Conservation (phyloP, 495 filamentous ascomycete genomes). For the Venustampulla echinocandica region DNA sequence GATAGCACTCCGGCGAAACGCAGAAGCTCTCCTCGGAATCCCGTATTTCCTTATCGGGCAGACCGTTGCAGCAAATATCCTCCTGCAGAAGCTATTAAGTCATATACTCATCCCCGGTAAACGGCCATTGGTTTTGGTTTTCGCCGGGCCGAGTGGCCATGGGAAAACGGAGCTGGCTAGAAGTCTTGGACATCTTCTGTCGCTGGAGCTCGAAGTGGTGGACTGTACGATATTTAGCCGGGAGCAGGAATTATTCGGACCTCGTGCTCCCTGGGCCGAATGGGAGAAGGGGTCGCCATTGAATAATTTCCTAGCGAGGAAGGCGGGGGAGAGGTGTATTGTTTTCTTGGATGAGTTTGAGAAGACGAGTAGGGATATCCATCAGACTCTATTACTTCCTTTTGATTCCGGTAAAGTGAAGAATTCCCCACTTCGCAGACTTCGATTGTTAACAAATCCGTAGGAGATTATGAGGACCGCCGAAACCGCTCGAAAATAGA, state of each 20-base stretch:
- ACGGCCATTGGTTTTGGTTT: slow-evolving; percentile 33
- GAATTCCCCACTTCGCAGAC: background rate
- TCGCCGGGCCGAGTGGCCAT: slow-evolving; percentile 43
- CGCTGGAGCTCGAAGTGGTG: slow-evolving; percentile 30
- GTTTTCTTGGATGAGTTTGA: slow-evolving; percentile 54
- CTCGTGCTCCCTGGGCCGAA: slow-evolving; percentile 27
- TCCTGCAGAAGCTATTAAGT: slow-evolving; percentile 28
- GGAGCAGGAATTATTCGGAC: slow-evolving; percentile 41
- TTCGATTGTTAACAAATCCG: background rate
- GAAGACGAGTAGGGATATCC: slow-evolving; percentile 38
- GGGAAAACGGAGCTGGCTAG: slow-evolving; percentile 44
- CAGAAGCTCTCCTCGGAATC: slow-evolving; percentile 31
- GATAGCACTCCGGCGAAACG: slow-evolving; percentile 26
- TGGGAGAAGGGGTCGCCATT: slow-evolving; percentile 33
- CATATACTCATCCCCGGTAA: slow-evolving; percentile 22
- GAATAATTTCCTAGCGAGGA: slow-evolving; percentile 45
- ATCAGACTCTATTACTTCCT: slow-evolving; percentile 33
- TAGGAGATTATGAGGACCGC: slow-evolving; percentile 37
- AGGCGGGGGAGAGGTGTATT: slow-evolving; percentile 33
- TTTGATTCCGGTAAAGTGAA: slow-evolving; percentile 34
- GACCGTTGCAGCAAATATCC: slow-evolving; percentile 26
- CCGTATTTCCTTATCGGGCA: slow-evolving; percentile 42
- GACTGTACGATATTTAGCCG: slow-evolving; percentile 35
- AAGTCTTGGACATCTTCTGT: slow-evolving; percentile 34
- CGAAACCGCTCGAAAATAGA: slow-evolving; percentile 34